Evolutionary conservation across 2,329 filamentous ascomycete genomes (phyloP).

Genomic region (Colletotrichum lupini): DNA sequence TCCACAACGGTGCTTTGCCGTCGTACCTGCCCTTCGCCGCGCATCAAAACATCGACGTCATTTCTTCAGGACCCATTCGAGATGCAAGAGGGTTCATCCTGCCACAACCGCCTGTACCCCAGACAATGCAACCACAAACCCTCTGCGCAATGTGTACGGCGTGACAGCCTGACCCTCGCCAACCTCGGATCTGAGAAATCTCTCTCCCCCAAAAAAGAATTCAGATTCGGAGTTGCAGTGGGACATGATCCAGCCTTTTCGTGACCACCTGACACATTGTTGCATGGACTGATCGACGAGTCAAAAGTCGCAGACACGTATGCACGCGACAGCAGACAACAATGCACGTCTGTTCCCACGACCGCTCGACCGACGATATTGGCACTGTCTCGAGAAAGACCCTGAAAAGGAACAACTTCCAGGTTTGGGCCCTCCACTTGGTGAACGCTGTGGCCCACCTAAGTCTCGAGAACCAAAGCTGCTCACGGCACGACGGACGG

Average conservation of each 20-base stretch:
- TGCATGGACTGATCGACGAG: slow-evolving; percentile 1
- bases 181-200: slow-evolving; percentile 2
- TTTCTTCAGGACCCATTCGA: slow-evolving; percentile 6
- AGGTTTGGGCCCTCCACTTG: neutral
- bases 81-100: slow-evolving; percentile 23
- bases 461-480: slow-evolving; percentile 2
- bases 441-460: slow-evolving; percentile 9
- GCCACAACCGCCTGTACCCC: slow-evolving; percentile 18
- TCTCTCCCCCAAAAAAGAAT: neutral
- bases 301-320: neutral
- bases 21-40: slow-evolving; percentile 12
- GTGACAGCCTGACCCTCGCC: neutral
- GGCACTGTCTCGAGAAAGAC: slow-evolving; percentile 13
- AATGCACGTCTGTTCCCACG: neutral
- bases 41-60: slow-evolving; percentile 22
- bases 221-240: neutral
- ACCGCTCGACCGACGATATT: neutral
- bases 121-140: slow-evolving; percentile 18
- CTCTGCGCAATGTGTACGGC: neutral
- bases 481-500: neutral
- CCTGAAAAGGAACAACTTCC: slow-evolving; percentile 9
- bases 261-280: neutral
- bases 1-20: slow-evolving; percentile 27
- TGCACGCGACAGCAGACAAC: neutral
- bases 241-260: neutral